Evolutionary conservation across 257 asterid species (phyloP), one percentile per base, ranked within the genome.

Genomic region (Mentha longifolia): DNA sequence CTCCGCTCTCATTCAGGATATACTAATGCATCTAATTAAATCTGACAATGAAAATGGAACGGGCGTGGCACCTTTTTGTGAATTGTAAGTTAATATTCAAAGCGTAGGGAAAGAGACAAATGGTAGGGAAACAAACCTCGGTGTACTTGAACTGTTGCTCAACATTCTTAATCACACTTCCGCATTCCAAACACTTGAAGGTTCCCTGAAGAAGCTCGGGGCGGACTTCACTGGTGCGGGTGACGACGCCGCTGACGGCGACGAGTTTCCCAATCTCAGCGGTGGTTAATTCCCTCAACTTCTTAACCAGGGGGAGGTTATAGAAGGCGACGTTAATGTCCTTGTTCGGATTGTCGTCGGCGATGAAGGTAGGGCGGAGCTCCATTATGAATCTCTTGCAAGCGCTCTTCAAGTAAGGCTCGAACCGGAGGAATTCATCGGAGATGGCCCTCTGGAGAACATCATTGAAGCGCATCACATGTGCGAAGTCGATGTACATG

Each of bases 81-180:
- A 47, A 47, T 47, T 47, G 8, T 15, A 47, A 47, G 54, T 47
- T 13, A 4, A 47, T 15, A 13, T 47, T 47, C 17, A 7, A 47
- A 0, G 15, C 8, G 4, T 14, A 22, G 10, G 0, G 30, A 5
- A 10, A 55, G 15, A 22, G n/a, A 10, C 7, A 11, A 54, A 54
- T 54, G 14, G 60, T 9, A n/a, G 1, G 60, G 2, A 13, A 52
- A 12, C 28, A 31, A 76, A 93, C 99, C 99, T 95, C 99, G 1
- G 96, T 87, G 76, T 92, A 95, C 83, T 95, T 95, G 85, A 88
- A 95, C 52, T 95, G 98, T 71, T 95, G 98, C 52, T 95, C 99
- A 19, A 90, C 92, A 71, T 89, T 84, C 82, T 83, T 88, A 73
- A 83, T 81, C 30, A 87, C 85, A 70, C 79, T 77, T 22, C 93